These are phyloP conservation scores for Mycena belliarum DNA, from an alignment of 768 basidiomycete genomes.

Conservation along the genomic window DNA sequence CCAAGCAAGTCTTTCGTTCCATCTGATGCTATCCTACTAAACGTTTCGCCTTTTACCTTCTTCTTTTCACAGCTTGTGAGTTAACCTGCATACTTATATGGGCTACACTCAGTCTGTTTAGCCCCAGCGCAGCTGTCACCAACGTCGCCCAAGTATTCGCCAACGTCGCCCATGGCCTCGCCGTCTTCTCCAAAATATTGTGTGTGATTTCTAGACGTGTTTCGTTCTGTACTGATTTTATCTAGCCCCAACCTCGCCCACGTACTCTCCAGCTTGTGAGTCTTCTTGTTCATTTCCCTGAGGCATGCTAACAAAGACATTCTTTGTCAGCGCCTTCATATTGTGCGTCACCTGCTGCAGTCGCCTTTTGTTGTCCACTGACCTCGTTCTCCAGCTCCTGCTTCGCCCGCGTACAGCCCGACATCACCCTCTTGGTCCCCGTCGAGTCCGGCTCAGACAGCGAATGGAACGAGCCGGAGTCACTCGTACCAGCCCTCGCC, in stretches of 20 bases:
- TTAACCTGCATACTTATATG: conserved; percentile 19
- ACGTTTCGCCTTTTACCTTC: background rate
- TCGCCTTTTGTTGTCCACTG: conserved; percentile 6
- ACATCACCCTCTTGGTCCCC: conserved; percentile 86
- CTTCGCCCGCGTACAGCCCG: conserved; percentile 85
- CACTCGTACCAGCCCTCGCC: conserved; percentile 51
- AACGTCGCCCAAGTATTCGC: conserved; percentile 90
- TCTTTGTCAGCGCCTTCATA: conserved; percentile 82
- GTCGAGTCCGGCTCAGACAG: conserved; percentile 59
- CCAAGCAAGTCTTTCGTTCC: conserved; percentile 59
- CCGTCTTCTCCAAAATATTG: conserved; percentile 93
- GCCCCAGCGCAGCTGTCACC: conserved; percentile 85
- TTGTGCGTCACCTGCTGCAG: conserved; percentile 57
- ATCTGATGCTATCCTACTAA: conserved; percentile 25
- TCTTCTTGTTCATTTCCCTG: conserved; percentile 22
- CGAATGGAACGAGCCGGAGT: conserved; percentile 45
- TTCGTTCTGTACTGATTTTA: conserved; percentile 13
- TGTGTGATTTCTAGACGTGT: conserved; percentile 39
- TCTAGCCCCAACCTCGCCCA: conserved; percentile 81
- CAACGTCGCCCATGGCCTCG: conserved; percentile 87
- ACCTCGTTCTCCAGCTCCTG: conserved; percentile 55
- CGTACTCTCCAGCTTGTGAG: conserved; percentile 88
- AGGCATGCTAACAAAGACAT: background rate
- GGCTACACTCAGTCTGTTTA: conserved; percentile 28
- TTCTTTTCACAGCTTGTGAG: conserved; percentile 59